Conservation (phyloP, 441 rosid genomes). For the Viola pubescens region DNA sequence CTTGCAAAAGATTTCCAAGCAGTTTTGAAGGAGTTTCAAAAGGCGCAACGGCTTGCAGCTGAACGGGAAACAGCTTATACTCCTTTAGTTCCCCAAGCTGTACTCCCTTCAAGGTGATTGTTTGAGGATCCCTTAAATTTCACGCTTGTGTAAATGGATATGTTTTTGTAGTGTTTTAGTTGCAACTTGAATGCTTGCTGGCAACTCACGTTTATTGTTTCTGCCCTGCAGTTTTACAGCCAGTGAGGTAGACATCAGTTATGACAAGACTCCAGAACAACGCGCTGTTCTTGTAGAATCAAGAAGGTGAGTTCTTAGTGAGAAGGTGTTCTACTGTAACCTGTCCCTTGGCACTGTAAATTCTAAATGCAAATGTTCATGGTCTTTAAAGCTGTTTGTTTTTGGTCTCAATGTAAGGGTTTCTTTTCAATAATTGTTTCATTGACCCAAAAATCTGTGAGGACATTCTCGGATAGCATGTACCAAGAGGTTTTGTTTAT, state of each 20-base stretch:
- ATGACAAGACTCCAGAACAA: conserved; percentile 49
- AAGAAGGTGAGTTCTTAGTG: conserved; percentile 42
- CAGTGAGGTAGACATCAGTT: conserved; percentile 40
- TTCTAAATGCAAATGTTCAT: no score
- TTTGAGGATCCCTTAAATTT: neutral
- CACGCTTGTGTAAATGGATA: neutral
- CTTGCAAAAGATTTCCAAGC: conserved; percentile 94
- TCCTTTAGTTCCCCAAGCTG: conserved; percentile 64
- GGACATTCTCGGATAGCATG: neutral
- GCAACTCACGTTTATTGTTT: neutral
- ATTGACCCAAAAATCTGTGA: neutral
- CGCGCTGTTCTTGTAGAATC: conserved; percentile 66
- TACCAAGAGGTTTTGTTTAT: neutral
- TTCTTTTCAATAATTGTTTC: neutral
- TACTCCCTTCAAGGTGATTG: conserved; percentile 53
- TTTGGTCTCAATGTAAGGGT: neutral
- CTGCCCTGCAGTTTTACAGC: conserved; percentile 41
- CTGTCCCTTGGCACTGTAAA: no score
- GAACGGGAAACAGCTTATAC: conserved; percentile 84
- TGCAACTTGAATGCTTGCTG: neutral
- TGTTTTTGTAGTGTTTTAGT: neutral
- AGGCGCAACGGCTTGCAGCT: conserved; percentile 87
- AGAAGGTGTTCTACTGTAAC: no score
- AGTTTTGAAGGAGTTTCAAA: conserved; percentile 87
- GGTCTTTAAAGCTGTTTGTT: no score